Evolutionary conservation across 257 asterid genomes (phyloP).

Genomic region (Solanum pimpinellifolium): DNA sequence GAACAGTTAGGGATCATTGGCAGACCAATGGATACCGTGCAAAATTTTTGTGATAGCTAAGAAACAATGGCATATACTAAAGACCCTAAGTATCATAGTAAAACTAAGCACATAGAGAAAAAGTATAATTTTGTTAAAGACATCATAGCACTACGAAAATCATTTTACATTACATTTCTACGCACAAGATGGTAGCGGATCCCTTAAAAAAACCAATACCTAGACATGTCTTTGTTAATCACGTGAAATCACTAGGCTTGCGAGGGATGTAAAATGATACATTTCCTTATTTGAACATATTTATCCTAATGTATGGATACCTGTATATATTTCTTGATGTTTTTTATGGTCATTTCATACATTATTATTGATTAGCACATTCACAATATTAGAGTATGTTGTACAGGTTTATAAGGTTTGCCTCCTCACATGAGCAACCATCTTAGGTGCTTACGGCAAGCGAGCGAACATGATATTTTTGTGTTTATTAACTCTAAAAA

Average conservation of each 20-base stretch:
- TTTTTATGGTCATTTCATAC: too few relatives aligned
- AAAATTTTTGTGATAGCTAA: too few relatives aligned
- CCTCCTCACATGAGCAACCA: not conserved
- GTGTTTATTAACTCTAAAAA: not conserved
- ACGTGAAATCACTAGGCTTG: too few relatives aligned
- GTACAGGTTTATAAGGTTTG: not conserved
- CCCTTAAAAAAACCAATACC: not conserved
- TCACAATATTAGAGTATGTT: too few relatives aligned
- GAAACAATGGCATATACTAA: too few relatives aligned
- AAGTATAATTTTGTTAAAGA: too few relatives aligned
- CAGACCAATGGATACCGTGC: not conserved
- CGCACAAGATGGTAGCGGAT: not conserved
- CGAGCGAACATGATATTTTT: not conserved
- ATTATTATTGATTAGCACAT: too few relatives aligned
- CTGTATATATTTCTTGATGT: too few relatives aligned
- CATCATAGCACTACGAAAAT: not conserved
- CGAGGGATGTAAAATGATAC: too few relatives aligned
- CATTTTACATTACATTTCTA: not conserved
- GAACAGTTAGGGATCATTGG: not conserved
- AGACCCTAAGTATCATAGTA: too few relatives aligned
- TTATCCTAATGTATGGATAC: not conserved
- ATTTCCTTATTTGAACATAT: not conserved
- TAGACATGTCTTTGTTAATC: too few relatives aligned
- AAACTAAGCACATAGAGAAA: too few relatives aligned
- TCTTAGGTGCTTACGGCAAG: not conserved